Conservation (phyloP, 2,329 filamentous ascomycete species). For the Hymenoscyphus repandus region DNA sequence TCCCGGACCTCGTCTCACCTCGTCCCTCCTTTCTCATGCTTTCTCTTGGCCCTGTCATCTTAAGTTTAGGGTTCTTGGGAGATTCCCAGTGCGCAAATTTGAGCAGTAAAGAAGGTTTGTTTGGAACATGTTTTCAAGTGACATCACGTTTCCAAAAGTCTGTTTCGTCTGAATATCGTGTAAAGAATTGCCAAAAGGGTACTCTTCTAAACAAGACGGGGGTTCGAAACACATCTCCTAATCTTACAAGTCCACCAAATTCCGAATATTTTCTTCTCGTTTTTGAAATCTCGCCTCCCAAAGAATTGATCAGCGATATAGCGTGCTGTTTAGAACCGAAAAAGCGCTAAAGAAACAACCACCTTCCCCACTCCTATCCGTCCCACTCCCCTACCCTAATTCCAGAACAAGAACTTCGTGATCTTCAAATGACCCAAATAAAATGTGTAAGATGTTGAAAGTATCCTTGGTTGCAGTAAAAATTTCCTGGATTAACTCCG, state of each 20-base stretch:
- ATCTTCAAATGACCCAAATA: too few species aligned
- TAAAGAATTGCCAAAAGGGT: too few species aligned
- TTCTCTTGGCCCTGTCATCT: neutral
- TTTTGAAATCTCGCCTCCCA: neutral
- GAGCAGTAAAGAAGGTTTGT: too few species aligned
- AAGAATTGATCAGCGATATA: constrained; percentile 2
- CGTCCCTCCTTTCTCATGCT: neutral
- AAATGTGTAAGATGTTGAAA: too few species aligned
- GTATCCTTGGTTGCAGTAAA: too few species aligned
- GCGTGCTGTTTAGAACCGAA: neutral
- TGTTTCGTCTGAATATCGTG: too few species aligned
- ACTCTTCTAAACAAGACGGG: too few species aligned
- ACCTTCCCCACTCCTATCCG: constrained; percentile 1
- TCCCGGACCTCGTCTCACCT: neutral
- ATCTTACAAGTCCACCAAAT: neutral
- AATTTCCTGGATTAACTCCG: neutral
- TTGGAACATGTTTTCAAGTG: neutral
- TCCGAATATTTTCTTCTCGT: neutral
- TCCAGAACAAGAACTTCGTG: constrained; percentile 2
- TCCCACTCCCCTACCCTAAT: neutral
- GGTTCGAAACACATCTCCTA: neutral
- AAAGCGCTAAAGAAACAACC: constrained; percentile 7
- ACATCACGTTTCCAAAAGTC: neutral
- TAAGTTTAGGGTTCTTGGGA: neutral
- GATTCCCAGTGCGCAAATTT: neutral